Percentiles rank a stretch among this genome's conserved stretches.
These are phyloP conservation scores for Fusarium illudens DNA, from an alignment of 2,329 filamentous ascomycete species.

Conservation along the genomic window DNA sequence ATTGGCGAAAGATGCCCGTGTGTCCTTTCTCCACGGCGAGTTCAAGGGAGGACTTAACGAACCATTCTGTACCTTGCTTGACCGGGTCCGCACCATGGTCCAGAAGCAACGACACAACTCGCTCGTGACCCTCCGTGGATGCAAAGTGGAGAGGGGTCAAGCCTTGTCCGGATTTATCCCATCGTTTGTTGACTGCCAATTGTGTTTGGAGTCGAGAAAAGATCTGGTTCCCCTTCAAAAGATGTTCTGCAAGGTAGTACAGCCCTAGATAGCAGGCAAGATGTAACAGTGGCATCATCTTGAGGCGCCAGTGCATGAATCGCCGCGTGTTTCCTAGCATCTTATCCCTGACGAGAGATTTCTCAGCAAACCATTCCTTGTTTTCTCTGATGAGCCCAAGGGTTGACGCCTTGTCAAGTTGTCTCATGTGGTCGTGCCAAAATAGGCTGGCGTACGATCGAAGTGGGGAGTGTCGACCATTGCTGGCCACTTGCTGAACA, in stretches of 20 bases:
- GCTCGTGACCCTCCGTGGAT: not conserved
- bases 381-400: not conserved
- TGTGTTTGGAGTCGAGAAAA: not conserved
- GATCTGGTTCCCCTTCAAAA: not conserved
- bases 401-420: not conserved
- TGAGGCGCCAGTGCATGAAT: fast-evolving
- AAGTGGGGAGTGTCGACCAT: not conserved
- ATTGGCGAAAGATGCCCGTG: not conserved
- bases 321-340: fast-evolving
- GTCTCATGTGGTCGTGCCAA: not conserved
- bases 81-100: not conserved
- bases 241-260: not conserved
- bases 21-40: not conserved
- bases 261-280: not conserved
- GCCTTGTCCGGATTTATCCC: fast-evolving
- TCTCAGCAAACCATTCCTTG: not conserved
- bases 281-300: not conserved
- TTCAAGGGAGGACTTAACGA: not conserved
- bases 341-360: not conserved
- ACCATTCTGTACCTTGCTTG: fast-evolving
- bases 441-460: not conserved
- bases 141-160: not conserved
- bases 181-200: not conserved
- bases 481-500: not conserved
- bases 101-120: not conserved